A percentile compares a stretch with the other conserved stretches of the same genome.
Evolutionary conservation across 495 filamentous ascomycete species (phyloP).

Genomic region (Neurospora tetraspora): DNA sequence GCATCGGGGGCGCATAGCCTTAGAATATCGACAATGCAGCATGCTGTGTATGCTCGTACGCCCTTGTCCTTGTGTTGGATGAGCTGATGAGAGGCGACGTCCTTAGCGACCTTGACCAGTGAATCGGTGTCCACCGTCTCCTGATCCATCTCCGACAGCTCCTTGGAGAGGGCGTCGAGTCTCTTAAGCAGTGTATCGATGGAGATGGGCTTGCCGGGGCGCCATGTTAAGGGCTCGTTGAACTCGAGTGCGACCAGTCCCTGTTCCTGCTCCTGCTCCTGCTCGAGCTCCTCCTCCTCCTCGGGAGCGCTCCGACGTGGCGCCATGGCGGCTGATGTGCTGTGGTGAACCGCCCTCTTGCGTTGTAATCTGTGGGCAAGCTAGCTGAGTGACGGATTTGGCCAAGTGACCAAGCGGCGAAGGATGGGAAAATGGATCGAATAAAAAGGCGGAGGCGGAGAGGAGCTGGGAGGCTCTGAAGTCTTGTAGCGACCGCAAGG

Average conservation of each 20-base stretch:
- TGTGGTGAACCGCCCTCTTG: neutral
- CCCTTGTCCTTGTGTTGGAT: conserved; percentile 86
- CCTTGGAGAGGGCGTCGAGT: conserved; percentile 68
- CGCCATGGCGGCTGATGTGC: conserved; percentile 19
- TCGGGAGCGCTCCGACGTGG: conserved; percentile 22
- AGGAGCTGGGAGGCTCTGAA: neutral
- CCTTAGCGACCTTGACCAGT: conserved; percentile 74
- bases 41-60: conserved; percentile 77
- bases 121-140: conserved; percentile 75
- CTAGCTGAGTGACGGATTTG: neutral
- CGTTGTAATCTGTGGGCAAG: neutral
- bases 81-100: conserved; percentile 73
- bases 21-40: conserved; percentile 89
- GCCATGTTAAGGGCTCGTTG: conserved; percentile 84
- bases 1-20: conserved; percentile 91
- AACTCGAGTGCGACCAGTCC: conserved; percentile 48
- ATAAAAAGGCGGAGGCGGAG: neutral
- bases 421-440: neutral
- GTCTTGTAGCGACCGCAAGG: neutral
- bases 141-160: conserved; percentile 80
- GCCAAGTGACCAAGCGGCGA: neutral
- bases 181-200: conserved; percentile 73
- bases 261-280: conserved; percentile 16
- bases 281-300: conserved; percentile 19
- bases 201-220: conserved; percentile 78